Evolutionary conservation across 148 eudicot species (phyloP).

Genomic region (Spergularia bocconei): DNA sequence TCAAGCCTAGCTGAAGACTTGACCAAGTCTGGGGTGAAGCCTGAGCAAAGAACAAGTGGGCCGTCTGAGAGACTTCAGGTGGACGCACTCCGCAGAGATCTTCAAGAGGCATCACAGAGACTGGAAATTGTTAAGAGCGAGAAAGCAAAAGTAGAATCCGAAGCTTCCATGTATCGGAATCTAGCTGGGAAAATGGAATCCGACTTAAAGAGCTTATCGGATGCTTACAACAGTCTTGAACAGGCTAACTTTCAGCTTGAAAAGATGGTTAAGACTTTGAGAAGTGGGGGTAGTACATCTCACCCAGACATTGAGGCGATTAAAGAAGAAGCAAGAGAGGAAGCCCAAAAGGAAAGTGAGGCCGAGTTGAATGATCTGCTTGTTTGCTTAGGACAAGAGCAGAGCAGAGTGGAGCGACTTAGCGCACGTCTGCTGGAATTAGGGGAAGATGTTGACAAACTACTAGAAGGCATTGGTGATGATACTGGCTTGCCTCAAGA

Average conservation of each 20-base stretch:
- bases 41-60: slow-evolving; percentile 51
- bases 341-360: slow-evolving; percentile 86
- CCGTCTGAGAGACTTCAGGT: slow-evolving; percentile 67
- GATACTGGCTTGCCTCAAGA: slow-evolving; percentile 61
- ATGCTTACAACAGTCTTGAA: slow-evolving; percentile 93
- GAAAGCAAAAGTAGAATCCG: slow-evolving; percentile 63
- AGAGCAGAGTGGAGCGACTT: slow-evolving; percentile 85
- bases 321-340: slow-evolving; percentile 78
- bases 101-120: slow-evolving; percentile 60
- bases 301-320: slow-evolving; percentile 62
- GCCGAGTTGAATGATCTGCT: slow-evolving; percentile 79
- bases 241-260: slow-evolving; percentile 66
- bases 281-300: slow-evolving; percentile 46
- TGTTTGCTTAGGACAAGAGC: slow-evolving; percentile 96
- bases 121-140: slow-evolving; percentile 62
- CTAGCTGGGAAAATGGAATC: slow-evolving; percentile 70
- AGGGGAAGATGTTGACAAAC: slow-evolving; percentile 78
- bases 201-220: slow-evolving; percentile 84
- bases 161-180: slow-evolving; percentile 50
- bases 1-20: slow-evolving; percentile 75
- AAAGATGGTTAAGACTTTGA: slow-evolving; percentile 54
- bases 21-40: slow-evolving; percentile 52
- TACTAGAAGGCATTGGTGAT: slow-evolving; percentile 90
- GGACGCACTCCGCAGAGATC: slow-evolving; percentile 70
- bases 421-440: slow-evolving; percentile 59